Conservation (phyloP, 441 rosid genomes). For the Euphorbia corollata region DNA sequence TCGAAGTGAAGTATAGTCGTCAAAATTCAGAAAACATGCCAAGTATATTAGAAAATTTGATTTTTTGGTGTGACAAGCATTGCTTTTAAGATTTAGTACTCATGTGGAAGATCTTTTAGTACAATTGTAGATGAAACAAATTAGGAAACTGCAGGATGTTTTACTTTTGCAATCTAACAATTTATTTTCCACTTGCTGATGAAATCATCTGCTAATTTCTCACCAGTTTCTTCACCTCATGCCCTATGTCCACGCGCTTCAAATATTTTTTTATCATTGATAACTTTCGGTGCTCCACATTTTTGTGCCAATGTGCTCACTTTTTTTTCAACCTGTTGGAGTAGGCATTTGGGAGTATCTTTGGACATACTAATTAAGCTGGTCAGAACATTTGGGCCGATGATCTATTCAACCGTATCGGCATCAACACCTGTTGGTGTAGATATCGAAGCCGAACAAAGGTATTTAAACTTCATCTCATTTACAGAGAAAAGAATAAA, state of each 20-base stretch:
- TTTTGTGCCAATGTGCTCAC: background rate
- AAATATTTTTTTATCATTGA: too few relatives aligned
- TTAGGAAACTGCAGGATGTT: background rate
- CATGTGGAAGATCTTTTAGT: background rate
- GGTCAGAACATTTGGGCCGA: conserved; percentile 67
- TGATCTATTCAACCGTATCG: conserved; percentile 71
- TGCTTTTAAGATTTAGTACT: background rate
- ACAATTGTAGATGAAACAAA: background rate
- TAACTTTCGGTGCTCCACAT: background rate
- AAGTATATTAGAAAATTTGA: background rate
- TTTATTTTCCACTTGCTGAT: too few relatives aligned
- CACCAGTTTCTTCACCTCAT: background rate
- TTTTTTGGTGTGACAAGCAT: background rate
- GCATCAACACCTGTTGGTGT: conserved; percentile 82
- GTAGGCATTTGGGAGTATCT: conserved; percentile 73
- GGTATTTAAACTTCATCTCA: conserved; percentile 33
- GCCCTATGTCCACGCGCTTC: background rate
- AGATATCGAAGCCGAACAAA: conserved; percentile 95
- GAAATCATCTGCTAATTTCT: too few relatives aligned
- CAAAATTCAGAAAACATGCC: background rate
- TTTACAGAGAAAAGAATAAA: conserved; percentile 7
- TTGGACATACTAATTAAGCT: conserved; percentile 80
- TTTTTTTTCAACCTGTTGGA: background rate
- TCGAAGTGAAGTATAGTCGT: background rate
- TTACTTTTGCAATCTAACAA: background rate